Evolutionary conservation across 805 yeast species (phyloP).

Genomic region (Candida maesae): DNA sequence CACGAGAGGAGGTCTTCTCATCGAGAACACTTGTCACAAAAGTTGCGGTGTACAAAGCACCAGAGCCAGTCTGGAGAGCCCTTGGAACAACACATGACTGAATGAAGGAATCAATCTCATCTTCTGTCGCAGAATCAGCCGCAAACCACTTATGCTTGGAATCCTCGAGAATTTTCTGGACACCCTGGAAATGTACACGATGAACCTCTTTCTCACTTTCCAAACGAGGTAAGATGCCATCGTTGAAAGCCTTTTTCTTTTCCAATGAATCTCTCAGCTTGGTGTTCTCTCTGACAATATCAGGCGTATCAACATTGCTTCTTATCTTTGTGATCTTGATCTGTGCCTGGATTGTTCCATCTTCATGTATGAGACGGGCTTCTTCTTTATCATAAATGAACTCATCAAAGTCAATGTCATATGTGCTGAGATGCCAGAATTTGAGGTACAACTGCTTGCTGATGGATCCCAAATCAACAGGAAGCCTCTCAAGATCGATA

Average conservation of each 20-base stretch:
- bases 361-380: slow-evolving; percentile 34
- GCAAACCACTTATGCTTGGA: slow-evolving; percentile 40
- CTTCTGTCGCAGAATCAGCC: slow-evolving; percentile 10
- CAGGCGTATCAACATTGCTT: slow-evolving; percentile 4
- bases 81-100: slow-evolving; percentile 74
- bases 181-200: slow-evolving; percentile 31
- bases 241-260: slow-evolving; percentile 10
- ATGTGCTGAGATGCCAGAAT: slow-evolving; percentile 73
- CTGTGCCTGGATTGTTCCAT: slow-evolving; percentile 35
- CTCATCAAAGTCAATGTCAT: slow-evolving; percentile 60
- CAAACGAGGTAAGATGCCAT: slow-evolving; percentile 4
- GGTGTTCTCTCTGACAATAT: slow-evolving; percentile 15
- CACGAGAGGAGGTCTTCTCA: slow-evolving; percentile 35
- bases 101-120: slow-evolving; percentile 38
- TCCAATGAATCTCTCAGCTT: slow-evolving; percentile 22
- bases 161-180: slow-evolving; percentile 29
- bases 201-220: slow-evolving; percentile 34
- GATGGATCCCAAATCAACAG: slow-evolving; percentile 28
- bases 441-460: slow-evolving; percentile 44
- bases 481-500: slow-evolving; percentile 16
- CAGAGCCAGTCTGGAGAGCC: slow-evolving; percentile 72
- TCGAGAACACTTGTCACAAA: slow-evolving; percentile 54
- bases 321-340: slow-evolving; percentile 18
- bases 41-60: slow-evolving; percentile 65
- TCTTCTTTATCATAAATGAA: slow-evolving; percentile 47